Evolutionary conservation across 352 stramenopile species (phyloP).

Genomic region (Pythium chondricola): DNA sequence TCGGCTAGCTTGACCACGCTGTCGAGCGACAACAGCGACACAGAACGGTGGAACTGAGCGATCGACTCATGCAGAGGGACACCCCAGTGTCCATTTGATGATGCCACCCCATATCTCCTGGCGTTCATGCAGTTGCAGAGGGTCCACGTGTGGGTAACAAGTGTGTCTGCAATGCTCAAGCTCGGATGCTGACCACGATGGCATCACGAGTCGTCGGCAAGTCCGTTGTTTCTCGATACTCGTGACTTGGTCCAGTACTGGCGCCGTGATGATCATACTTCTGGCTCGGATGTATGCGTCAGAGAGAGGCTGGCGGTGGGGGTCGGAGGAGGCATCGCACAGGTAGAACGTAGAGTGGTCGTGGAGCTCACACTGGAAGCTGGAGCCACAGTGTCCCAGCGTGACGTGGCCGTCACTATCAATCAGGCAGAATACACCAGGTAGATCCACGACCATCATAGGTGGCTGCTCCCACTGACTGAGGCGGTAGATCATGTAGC

Average conservation of each 20-base stretch:
- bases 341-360: constrained; percentile 25
- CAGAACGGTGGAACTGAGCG: constrained; percentile 18
- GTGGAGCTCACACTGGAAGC: constrained; percentile 23
- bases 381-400: constrained; percentile 15
- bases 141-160: constrained; percentile 22
- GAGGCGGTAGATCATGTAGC: constrained; percentile 26
- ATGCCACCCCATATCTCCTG: constrained; percentile 29
- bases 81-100: constrained; percentile 23
- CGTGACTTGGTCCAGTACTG: neutral
- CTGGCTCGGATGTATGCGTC: constrained; percentile 13
- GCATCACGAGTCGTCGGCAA: constrained; percentile 24
- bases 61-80: constrained; percentile 8
- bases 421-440: constrained; percentile 27
- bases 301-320: neutral
- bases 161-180: constrained; percentile 25
- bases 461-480: constrained; percentile 8
- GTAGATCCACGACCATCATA: constrained; percentile 23
- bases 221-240: constrained; percentile 4
- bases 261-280: constrained; percentile 16
- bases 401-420: constrained; percentile 16
- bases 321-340: constrained; percentile 14
- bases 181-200: constrained; percentile 28
- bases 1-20: constrained; percentile 15
- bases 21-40: constrained; percentile 14
- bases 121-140: constrained; percentile 19